Percentiles rank a stretch among this genome's conserved stretches.
Evolutionary conservation across 2,329 filamentous ascomycete species (phyloP).

Genomic region (Stachybotrys chlorohalonatus): DNA sequence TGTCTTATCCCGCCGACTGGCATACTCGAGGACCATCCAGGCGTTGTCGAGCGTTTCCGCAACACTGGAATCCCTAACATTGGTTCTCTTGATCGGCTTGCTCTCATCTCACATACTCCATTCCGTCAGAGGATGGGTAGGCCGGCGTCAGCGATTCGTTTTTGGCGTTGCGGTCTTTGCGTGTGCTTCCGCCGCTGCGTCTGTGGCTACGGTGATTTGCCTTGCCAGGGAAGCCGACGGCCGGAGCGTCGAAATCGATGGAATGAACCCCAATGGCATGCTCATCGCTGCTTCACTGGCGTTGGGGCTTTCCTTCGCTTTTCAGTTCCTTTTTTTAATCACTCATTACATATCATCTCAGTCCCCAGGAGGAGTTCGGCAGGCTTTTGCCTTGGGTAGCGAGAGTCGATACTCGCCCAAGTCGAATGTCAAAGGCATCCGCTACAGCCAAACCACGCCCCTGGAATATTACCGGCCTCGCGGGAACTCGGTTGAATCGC

Average conservation of each 20-base stretch:
- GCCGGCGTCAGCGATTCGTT: constrained; percentile 12
- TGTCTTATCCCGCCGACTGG: not conserved
- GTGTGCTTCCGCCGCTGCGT: constrained; percentile 35
- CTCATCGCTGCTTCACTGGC: constrained; percentile 35
- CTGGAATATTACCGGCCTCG: constrained; percentile 21
- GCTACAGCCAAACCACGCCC: constrained; percentile 37
- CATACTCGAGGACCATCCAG: not conserved
- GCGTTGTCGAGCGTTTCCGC: constrained; percentile 15
- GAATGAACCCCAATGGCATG: constrained; percentile 18
- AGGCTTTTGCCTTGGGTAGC: not conserved
- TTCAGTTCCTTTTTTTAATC: constrained; percentile 40
- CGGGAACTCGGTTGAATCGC: constrained; percentile 24
- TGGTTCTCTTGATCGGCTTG: constrained; percentile 15
- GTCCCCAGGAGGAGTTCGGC: constrained; percentile 3
- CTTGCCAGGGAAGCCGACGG: constrained; percentile 14
- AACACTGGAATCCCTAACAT: constrained; percentile 15
- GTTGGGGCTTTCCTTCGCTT: constrained; percentile 33
- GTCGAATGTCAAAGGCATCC: constrained; percentile 40
- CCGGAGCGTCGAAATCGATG: constrained; percentile 5
- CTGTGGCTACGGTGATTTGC: constrained; percentile 33
- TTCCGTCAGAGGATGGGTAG: constrained; percentile 13
- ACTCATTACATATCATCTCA: constrained; percentile 32
- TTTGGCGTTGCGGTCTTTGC: constrained; percentile 23
- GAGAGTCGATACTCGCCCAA: constrained; percentile 11
- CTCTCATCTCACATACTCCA: constrained; percentile 22